A percentile compares a stretch with the other conserved stretches of the same genome.
Conservation (phyloP, 352 stramenopile genomes). For the Phytophthora ramorum region DNA sequence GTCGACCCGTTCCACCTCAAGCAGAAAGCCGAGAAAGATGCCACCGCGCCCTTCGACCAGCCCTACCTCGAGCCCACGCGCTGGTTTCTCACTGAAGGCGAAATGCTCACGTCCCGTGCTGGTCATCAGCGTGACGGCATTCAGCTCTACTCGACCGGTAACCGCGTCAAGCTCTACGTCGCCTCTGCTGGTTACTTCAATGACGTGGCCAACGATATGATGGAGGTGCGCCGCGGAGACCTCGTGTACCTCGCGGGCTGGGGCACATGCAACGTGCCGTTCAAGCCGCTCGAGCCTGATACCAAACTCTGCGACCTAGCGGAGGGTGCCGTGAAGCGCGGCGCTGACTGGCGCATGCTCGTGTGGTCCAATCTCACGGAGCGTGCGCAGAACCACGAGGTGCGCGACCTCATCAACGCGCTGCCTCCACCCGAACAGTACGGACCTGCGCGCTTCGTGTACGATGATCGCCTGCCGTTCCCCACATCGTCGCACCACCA, state of each 20-base stretch:
- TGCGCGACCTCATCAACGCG: constrained; percentile 64
- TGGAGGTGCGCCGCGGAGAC: constrained; percentile 32
- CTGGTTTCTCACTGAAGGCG: constrained; percentile 70
- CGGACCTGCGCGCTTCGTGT: constrained; percentile 53
- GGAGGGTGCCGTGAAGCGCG: constrained; percentile 39
- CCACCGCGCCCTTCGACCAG: constrained; percentile 49
- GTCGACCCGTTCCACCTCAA: constrained; percentile 43
- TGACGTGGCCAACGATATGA: constrained; percentile 56
- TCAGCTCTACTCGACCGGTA: constrained; percentile 52
- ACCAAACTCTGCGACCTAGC: constrained; percentile 48
- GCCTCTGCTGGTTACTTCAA: constrained; percentile 59
- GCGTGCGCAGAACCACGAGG: constrained; percentile 54
- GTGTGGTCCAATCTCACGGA: constrained; percentile 75
- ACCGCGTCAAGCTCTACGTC: constrained; percentile 59
- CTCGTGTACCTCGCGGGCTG: constrained; percentile 66
- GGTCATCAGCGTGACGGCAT: constrained; percentile 53
- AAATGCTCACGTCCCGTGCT: constrained; percentile 57
- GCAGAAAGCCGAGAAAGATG: constrained; percentile 33
- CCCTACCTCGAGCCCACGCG: constrained; percentile 53
- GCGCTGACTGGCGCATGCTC: constrained; percentile 59
- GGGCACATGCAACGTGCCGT: constrained; percentile 67
- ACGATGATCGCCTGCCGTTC: constrained; percentile 70
- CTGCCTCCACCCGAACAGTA: constrained; percentile 36
- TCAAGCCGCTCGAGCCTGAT: constrained; percentile 49
- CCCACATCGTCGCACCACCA: constrained; percentile 71